phyloP scores from a whole-genome alignment of 441 rosid species.

The Rhodomyrtus psidioides region DNA sequence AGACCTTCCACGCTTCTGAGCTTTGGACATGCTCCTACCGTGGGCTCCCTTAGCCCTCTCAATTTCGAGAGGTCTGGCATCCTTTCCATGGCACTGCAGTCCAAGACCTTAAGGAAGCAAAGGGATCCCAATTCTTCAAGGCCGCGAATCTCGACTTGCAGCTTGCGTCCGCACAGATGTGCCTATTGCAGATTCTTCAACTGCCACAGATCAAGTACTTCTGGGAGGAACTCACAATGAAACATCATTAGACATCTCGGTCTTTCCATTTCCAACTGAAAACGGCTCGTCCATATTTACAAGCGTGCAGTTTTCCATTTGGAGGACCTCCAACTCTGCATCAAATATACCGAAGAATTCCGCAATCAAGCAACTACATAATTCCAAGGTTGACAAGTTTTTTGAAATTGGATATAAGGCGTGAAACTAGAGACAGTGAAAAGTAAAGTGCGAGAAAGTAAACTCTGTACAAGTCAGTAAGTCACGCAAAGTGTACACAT shows the following conservation, averaged over 20 bases:
- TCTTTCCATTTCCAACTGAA: no score
- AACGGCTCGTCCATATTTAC: no score
- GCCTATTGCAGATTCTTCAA: not conserved
- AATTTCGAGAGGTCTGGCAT: not conserved
- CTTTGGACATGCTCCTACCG: not conserved
- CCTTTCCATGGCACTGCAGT: not conserved
- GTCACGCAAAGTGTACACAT: not conserved
- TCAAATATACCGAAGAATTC: not conserved
- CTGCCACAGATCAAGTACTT: not conserved
- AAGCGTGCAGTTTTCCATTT: no score
- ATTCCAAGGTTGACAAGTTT: not conserved
- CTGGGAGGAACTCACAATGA: fast-evolving
- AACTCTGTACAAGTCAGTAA: fast-evolving
- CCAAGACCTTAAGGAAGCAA: not conserved
- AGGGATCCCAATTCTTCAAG: not conserved
- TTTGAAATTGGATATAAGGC: not conserved
- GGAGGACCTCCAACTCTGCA: no score
- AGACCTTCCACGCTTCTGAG: not conserved
- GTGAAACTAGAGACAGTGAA: no score
- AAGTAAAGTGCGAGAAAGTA: not conserved
- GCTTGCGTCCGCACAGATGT: fast-evolving
- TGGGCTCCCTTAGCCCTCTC: not conserved
- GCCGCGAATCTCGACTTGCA: not conserved
- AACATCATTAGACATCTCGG: not conserved
- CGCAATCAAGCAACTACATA: not conserved